Evolutionary conservation across 192 early-diverging fungal genomes (phyloP), one percentile per base, ranked within the genome.

Genomic region (Coemansia biformis): DNA sequence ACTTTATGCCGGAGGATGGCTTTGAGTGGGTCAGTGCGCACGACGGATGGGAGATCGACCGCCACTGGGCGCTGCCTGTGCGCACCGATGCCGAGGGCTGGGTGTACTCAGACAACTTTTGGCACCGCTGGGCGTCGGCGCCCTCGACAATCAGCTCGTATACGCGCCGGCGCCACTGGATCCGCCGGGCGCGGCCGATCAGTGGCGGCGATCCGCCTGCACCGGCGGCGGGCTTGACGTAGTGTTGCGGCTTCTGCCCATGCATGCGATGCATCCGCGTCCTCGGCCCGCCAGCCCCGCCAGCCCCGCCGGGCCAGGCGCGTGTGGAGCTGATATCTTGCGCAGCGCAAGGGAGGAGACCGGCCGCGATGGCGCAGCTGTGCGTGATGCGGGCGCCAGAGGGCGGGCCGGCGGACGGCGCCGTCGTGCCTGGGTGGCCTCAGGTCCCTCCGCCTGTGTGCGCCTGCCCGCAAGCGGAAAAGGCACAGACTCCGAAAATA

Each of bases 51-150:
- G 61, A 73, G 34, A 41, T 81, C n/a, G 81, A 83, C 40, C 52
- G 55, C 19, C 64, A 32, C 21, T 75, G 71, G 71, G 71, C 71
- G 31, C 40, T 75, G 55, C 65, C 65, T 7, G 64, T 57, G 26
- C 54, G 31, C 40, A 79, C 57, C 42, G 86, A 59, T 48, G 67
- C 63, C 17, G 68, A 81, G 18, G 81, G 81, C 5, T 88, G 86
- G 86, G 51, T 76, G 38, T 88, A 88, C 58, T 74, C 77, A 0
- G 81, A 86, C 73, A 79, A 88, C 53, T 61, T 67, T 36, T 88
- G 86, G 86, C 62, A 59, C 16, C 63, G 71, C n/a, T 73, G 66
- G 16, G 59, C 68, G 43, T 33, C 59, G 17, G 43, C 51, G 0
- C 67, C 66, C 18, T 67, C 73, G 18, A 51, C 53, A 8, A 53